These are phyloP conservation scores for Candida boleticola DNA, from an alignment of 805 yeast species.

Conservation along the genomic window DNA sequence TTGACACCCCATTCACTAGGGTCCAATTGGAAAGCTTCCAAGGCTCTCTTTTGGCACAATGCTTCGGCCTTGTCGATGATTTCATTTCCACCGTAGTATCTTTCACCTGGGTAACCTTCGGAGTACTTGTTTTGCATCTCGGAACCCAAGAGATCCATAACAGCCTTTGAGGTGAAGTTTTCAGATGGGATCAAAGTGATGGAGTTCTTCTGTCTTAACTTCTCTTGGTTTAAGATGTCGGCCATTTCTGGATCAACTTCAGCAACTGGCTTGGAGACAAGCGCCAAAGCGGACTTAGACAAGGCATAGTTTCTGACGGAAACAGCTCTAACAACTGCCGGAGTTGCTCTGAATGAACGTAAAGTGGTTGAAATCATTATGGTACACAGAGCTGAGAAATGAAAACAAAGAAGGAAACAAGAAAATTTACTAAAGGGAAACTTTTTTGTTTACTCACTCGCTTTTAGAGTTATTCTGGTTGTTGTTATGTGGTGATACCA, in stretches of 20 bases:
- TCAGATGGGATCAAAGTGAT: conserved; percentile 94
- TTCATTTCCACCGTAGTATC: conserved; percentile 99
- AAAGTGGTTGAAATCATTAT: conserved; percentile 29
- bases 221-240: conserved; percentile 72
- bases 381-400: too few species aligned
- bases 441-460: too few species aligned
- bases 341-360: conserved; percentile 22
- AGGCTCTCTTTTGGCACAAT: conserved; percentile 91
- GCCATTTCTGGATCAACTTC: conserved; percentile 82
- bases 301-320: conserved; percentile 53
- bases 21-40: conserved; percentile 79
- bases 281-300: conserved; percentile 60
- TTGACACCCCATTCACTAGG: conserved; percentile 95
- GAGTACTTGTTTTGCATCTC: conserved; percentile 99
- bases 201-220: conserved; percentile 88
- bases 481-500: too few species aligned
- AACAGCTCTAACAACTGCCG: not conserved
- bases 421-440: too few species aligned
- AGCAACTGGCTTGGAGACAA: conserved; percentile 59
- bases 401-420: too few species aligned
- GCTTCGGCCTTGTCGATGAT: conserved; percentile 91
- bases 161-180: conserved; percentile 94
- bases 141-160: conserved; percentile 93
- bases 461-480: too few species aligned
- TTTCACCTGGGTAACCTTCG: conserved; percentile 98